Base-by-base conservation (phyloP, 257 asterid genomes). In the Solanum chilense region DNA sequence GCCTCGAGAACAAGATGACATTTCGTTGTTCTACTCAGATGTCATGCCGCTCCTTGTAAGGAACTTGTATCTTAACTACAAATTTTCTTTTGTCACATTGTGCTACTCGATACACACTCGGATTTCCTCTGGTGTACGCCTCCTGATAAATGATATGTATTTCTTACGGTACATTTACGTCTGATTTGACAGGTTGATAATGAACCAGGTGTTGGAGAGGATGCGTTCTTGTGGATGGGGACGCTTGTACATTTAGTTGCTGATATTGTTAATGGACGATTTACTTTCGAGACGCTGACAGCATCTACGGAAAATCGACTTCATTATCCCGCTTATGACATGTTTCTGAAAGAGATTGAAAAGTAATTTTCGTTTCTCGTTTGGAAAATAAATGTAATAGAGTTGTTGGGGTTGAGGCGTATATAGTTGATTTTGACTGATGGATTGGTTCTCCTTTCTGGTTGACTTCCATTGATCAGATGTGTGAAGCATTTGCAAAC, bases 31-130 rank as follows among this genome's bases (percentile, higher is more conserved):
- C 92, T 97, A 97, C 88, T 95, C 99, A 0, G 99, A 97, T 89
- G 88, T 95, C 83, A 94, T 97, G 98, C 99, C 98, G 15, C 98
- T 97, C 89, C 99, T 97, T 58, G 98, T 95, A 90, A 93, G 98
- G 76, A 60, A 14, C 37, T 27, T 13, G 47, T 45, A 9, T 45
- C 49, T 44, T 42, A 23, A 44, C 41, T 82, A 49, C 18, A 21
- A 66, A 27, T 74, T 9, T 33, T 18, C 14, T 27, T 45, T 49
- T 78, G 27, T 45, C 42, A 78, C 27, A 47, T 78, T 47, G 13
- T 78, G 66, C 66, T 78, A 45, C 84, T 45, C 11, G 13, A 47
- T 47, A 15, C 15, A 27, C 39, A 27, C 2, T 78, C 3, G 16
- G 42, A 5, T 31, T 9, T 37, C 23, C n/a, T 44, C 6, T 78